Evolutionary conservation across 1,284 basidiomycete species (phyloP), one percentile per base, ranked within the genome.

Genomic region (Cryptococcus sp.): DNA sequence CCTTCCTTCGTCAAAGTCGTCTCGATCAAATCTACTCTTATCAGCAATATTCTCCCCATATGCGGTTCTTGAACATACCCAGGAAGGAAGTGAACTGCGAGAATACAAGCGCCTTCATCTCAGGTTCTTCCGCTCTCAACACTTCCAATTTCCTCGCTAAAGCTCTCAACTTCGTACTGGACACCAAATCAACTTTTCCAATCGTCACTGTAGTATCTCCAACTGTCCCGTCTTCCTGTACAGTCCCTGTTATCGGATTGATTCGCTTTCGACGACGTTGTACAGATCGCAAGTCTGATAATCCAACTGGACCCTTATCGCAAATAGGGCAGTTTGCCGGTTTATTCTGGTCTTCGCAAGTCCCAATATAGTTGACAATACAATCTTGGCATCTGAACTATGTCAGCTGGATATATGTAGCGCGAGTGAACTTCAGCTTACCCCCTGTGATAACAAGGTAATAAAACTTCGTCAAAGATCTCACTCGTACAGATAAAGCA

Each of bases 31-130:
- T 88, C 89, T 68, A 45, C 15, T 15, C 8, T 5, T 38, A 14
- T 64, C 59, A 61, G 62, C 32, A 14, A 23, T 23, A 23, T 23
- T 23, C 23, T 23, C 23, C 23, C 23, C 23, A 23, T 23, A 23
- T 23, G 23, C 23, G 23, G 23, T 23, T 23, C 23, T 23, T 23
- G 23, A 31, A 57, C 71, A 57, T 49, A 71, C 71, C 70, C 6
- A 92, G 78, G 73, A 91, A 92, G 23, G 83, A 86, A 0, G 76
- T 77, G 52, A 76, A 75, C 66, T 95, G 91, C 2, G 89, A 92
- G 72, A 94, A 94, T 2, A 95, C 87, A 35, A 95, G 85, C 1
- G 87, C 89, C 56, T 90, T 85, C 73, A 90, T 89, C 58, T 80
- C 81, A 2, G 89, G 87, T 60, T 94, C 88, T 44, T 71, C 70